Evolutionary conservation across 441 rosid genomes (phyloP), one percentile per base, ranked within the genome.

Genomic region (Erodium texanum): DNA sequence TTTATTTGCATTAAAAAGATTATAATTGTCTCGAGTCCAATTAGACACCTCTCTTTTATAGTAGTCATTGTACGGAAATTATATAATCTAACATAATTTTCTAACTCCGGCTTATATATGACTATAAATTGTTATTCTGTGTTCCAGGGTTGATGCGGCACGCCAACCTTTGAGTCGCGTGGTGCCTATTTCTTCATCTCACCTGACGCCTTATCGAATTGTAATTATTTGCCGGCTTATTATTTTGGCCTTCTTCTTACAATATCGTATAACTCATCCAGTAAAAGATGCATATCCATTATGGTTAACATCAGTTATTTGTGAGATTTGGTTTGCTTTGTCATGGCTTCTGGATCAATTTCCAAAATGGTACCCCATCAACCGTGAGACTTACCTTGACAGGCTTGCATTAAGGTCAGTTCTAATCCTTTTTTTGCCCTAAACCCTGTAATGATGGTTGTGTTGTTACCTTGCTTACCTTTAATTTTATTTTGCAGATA

Each of bases 341-440:
- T 95, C 99, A 66, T 95, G 99, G 99, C 89, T 95, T 76, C 76
- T 95, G 80, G 99, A 92, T 86, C 99, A 95, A 83, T 92, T 95
- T 76, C 98, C 98, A 18, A 95, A 90, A 75, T 95, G 99, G 99
- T 84, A 87, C 50, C 99, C 99, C 64, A 88, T 95, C 72, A 95
- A 92, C 73, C 96, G 98, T 6, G 99, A 95, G 80, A 95, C 98
- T n/a, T 95, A 95, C 79, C 98, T 95, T 11, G 99, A 95, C 81
- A 85, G 99, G 84, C 98, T 95, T 76, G 81, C 99, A 68, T 70
- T 95, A 61, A 92, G 99, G 99, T 89, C 71, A 29, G 67, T 54
- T 68, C 66, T 73, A 29, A 52, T 11, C 48, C 29, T 70, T 67
- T 54, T 48, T 66, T 62, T 38, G 58, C 66, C 19, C 66, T 19